Conservation (phyloP, 2,329 filamentous ascomycete genomes). For the Clonostachys byssicola region DNA sequence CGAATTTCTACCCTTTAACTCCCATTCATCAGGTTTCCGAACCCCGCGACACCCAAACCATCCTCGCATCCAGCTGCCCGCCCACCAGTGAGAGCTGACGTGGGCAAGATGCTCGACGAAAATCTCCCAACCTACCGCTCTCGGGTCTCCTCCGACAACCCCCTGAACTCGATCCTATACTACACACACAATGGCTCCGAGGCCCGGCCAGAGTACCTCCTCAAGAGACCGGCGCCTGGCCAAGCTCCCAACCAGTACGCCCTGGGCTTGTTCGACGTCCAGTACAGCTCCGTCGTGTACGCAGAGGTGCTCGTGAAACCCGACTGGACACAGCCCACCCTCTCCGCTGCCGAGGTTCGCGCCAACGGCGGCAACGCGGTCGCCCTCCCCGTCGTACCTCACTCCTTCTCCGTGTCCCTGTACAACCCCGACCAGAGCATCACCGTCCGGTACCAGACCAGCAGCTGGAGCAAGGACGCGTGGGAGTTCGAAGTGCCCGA, state of each 20-base stretch:
- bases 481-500: constrained; percentile 95
- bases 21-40: too few species aligned
- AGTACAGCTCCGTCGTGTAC: constrained; percentile 76
- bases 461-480: constrained; percentile 74
- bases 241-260: constrained; percentile 80
- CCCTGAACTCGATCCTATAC: constrained; percentile 52
- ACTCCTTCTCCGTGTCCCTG: constrained; percentile 77
- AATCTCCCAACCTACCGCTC: constrained; percentile 75
- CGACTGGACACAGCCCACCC: constrained; percentile 77
- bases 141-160: constrained; percentile 45
- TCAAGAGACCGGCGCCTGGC: constrained; percentile 68
- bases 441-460: constrained; percentile 63
- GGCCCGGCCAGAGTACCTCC: constrained; percentile 72
- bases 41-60: too few species aligned
- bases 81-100: constrained; percentile 24
- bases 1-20: too few species aligned
- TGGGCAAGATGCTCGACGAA: constrained; percentile 70
- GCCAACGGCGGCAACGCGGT: constrained; percentile 60
- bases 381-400: constrained; percentile 67
- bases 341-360: constrained; percentile 78
- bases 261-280: constrained; percentile 78
- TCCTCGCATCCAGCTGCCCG: not conserved
- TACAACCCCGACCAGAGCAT: constrained; percentile 92
- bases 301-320: constrained; percentile 82
- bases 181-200: constrained; percentile 74